phyloP scores from a whole-genome alignment of 495 filamentous ascomycete genomes.

The Tuber aestivum region DNA sequence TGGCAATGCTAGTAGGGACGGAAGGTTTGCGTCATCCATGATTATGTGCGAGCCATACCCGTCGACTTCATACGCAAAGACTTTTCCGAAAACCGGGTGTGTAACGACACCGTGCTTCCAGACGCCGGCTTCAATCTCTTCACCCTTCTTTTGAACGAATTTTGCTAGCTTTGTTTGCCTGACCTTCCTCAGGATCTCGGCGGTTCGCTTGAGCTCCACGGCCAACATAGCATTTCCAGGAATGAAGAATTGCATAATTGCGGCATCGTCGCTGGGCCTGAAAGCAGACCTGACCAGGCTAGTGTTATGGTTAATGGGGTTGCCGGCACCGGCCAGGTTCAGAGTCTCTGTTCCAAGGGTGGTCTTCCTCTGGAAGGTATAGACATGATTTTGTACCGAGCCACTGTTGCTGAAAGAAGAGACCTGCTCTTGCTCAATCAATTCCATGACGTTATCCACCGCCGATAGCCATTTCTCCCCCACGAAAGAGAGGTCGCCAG shows the following conservation, averaged over 20 bases:
- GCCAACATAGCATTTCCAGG: constrained; percentile 95
- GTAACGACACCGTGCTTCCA: constrained; percentile 85
- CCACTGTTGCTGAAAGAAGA: constrained; percentile 70
- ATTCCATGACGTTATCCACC: constrained; percentile 62
- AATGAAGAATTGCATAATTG: constrained; percentile 90
- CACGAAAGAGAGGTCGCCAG: constrained; percentile 69
- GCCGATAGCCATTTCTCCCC: constrained; percentile 74
- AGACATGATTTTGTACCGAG: constrained; percentile 57
- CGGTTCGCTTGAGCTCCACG: constrained; percentile 74
- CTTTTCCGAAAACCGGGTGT: constrained; percentile 74
- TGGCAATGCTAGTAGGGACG: constrained; percentile 80
- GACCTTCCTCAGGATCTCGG: constrained; percentile 59
- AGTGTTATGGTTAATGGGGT: constrained; percentile 78
- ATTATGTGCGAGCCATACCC: constrained; percentile 85
- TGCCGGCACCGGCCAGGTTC: constrained; percentile 72
- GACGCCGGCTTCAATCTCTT: constrained; percentile 66
- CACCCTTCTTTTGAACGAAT: constrained; percentile 57
- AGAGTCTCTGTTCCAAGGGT: constrained; percentile 84
- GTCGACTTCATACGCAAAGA: constrained; percentile 96
- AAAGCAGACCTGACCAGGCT: constrained; percentile 88
- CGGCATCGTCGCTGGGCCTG: constrained; percentile 95
- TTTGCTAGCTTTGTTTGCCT: constrained; percentile 51
- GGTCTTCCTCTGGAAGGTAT: constrained; percentile 79
- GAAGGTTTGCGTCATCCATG: constrained; percentile 98
- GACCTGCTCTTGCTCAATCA: constrained; percentile 70